Evolutionary conservation across 768 basidiomycete species (phyloP), one percentile per base, ranked within the genome.

Genomic region (Pleurotus ostreatus): DNA sequence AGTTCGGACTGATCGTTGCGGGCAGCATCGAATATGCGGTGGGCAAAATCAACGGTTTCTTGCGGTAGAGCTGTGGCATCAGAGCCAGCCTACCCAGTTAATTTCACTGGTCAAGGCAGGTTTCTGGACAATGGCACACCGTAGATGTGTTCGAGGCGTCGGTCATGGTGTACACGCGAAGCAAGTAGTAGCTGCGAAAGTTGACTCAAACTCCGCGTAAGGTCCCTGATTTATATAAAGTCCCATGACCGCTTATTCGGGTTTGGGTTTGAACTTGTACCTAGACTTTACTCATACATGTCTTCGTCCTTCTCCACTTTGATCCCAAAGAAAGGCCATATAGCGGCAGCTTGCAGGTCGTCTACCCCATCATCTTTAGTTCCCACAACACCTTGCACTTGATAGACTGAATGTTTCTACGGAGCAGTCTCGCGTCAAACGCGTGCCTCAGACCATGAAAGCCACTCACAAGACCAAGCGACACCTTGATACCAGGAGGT

Each of bases 21-120:
- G 5, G 87, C 89, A 5, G 86, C 86, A 47, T 89, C 81, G 70
- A 91, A 91, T 74, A 90, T 86, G 46, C 82, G 79, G 54, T 83
- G 78, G 0, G 88, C 89, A 60, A 82, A 82, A n/a, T 71, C 74
- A 34, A 82, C 55, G 23, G 79, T 80, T 26, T 77, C 78, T 12
- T 65, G 49, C 15, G 79, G 72, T 38, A 81, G 5, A 13, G n/a
- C 20, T 44, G 41, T 44, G n/a, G 20, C 41, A 9, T 13, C 41
- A 44, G 65, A 13, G 54, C 41, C 41, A n/a, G 41, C n/a, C 41
- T 44, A 16, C 41, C 11, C 41, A 44, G 3, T 22, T 13, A 22
- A 44, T n/a, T n/a, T 16, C 12, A 22, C 12, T 16, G 41, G 4
- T 16, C 20, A 44, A 7, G 5, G n/a, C 15, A 44, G 20, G 7